phyloP scores from a whole-genome alignment of 208 protist species.

The Trypanosoma lewisi region DNA sequence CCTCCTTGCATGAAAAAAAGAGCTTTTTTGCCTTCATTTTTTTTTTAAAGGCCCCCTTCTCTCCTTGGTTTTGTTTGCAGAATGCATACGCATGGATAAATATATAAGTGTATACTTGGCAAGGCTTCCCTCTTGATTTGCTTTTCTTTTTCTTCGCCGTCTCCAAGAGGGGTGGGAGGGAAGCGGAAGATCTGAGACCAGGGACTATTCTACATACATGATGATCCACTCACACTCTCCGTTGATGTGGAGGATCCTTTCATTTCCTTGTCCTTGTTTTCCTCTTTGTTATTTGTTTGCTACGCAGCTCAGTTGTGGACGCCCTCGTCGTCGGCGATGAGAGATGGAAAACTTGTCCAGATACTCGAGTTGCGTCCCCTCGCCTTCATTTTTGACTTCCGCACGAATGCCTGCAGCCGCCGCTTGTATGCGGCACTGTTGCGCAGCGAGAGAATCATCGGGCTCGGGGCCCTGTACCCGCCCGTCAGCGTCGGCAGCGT shows the following conservation, averaged over 20 bases:
- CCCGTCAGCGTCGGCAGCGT: conserved; percentile 22
- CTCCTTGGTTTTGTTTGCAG: neutral
- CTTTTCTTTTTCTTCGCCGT: neutral
- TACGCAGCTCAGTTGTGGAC: neutral
- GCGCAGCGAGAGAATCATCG: conserved; percentile 86
- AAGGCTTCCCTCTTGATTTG: neutral
- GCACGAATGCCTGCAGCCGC: conserved; percentile 22
- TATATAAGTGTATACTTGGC: too few species aligned
- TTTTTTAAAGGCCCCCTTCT: neutral
- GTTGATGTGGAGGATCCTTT: too few species aligned
- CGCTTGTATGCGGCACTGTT: conserved; percentile 51
- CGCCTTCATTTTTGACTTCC: conserved; percentile 12
- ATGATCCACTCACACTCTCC: too few species aligned
- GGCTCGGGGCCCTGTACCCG: conserved; percentile 73
- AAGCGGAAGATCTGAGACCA: too few species aligned
- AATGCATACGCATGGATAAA: neutral
- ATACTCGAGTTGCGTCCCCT: neutral
- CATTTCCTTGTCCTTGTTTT: neutral
- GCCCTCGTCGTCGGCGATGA: conserved; percentile 8
- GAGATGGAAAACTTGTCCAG: neutral
- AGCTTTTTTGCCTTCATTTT: too few species aligned
- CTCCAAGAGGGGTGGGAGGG: too few species aligned
- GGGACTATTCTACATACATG: neutral
- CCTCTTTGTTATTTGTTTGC: neutral
- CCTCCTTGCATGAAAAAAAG: too few species aligned